Evolutionary conservation across 2,329 filamentous ascomycete genomes (phyloP), one percentile per base, ranked within the genome.

Genomic region (Fusarium sp.): DNA sequence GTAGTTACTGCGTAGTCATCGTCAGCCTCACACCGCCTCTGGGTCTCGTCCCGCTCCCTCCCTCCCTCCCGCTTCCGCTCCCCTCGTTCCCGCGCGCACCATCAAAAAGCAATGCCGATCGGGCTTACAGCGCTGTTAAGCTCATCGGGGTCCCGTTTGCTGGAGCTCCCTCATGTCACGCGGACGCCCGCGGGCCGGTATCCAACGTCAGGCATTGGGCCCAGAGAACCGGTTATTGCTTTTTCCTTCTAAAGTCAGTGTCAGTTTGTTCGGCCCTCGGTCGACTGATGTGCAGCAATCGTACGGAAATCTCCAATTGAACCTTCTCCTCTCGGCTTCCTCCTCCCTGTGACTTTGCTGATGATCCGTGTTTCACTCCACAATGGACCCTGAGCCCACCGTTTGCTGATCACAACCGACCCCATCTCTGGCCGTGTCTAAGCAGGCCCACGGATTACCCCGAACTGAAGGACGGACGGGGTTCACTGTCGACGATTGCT

Each of bases 21-120:
- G 77, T 70, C 76, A 78, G 74, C 69, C 75, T 77, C 76, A 78
- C 76, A 74, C 71, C 76, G 76, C 76, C 76, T 78, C 74, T 78
- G 74, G 63, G 70, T 70, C 63, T 70, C 76, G 76, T 78, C 76
- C 76, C 76, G 76, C 74, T 78, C 76, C 76, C 68, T 70, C 64
- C 50, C 72, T 74, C 69, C 52, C 72, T 74, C 64, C 73, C 73
- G 73, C 61, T 75, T 70, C 76, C 76, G 74, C 62, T 74, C 66
- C 71, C 72, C 69, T 77, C 66, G 70, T 73, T 78, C 76, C 76
- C 76, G 76, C 75, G 69, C 66, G 68, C 76, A 77, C 67, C 73
- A 63, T 62, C 59, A 58, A 45, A 42, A 61, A 66, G 56, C 45
- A 63, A 71, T 65, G 72, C 69, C 61, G 74, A 75, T 75, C 71